Evolutionary conservation across 495 filamentous ascomycete genomes (phyloP), one percentile per base, ranked within the genome.

Genomic region (Neurospora tetrasperma): DNA sequence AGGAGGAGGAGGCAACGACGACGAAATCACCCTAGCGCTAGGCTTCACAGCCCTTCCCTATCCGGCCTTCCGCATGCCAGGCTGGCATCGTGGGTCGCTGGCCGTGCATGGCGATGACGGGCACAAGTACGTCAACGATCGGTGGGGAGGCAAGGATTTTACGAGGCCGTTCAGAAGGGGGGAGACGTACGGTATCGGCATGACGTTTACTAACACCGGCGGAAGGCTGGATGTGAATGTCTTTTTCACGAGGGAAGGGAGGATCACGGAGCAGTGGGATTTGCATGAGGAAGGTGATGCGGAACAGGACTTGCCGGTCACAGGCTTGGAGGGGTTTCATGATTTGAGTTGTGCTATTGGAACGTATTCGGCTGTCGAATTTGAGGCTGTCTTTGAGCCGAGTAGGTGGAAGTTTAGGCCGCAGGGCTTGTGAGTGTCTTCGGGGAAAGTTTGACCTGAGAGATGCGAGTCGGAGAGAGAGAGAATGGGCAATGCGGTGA

Each of bases 81-180:
- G 95, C 3, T 98, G 95, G 95, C 90, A 98, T 78, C 85, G 94
- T 40, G 94, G 88, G 2, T 92, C 90, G 66, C 77, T 97, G n/a
- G 95, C 87, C 8, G 90, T 98, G 12, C 96, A 97, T 76, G 91
- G 92, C 4, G 95, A 98, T 79, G 95, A 98, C 80, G 95, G 95
- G 12, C 89, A 92, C 76, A 86, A 89, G 75, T 98, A 92, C 79
- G 86, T 96, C 73, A 96, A 97, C 83, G 93, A 98, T 78, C 87
- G 88, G 2, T 94, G 86, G 85, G 95, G 95, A 31, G 95, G 95
- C 3, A 89, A 88, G 74, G 85, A 90, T 71, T 97, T 98, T 78
- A 83, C 86, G 11, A 18, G 72, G 42, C 83, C 85, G 16, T 88
- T 88, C 72, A 74, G 74, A 11, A 73, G 76, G 0, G 86, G 84